phyloP scores from a whole-genome alignment of 129 eudicot species.

The Saposhnikovia divaricata region DNA sequence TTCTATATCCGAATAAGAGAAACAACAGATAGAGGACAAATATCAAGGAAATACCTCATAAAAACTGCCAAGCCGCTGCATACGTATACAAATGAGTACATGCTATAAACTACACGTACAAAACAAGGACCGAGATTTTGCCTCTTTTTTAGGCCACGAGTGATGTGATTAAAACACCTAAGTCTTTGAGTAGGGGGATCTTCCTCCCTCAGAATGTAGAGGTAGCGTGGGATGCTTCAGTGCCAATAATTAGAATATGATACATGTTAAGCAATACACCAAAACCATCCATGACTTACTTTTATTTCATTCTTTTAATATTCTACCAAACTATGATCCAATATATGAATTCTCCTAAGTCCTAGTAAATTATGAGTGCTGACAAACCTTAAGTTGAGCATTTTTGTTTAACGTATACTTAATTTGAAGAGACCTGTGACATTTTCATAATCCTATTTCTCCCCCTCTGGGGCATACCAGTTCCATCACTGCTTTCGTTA shows the following conservation, averaged over 20 bases:
- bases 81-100: background rate
- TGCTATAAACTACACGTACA: background rate
- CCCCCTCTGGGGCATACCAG: background rate
- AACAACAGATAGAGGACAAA: background rate
- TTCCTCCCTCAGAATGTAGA: background rate
- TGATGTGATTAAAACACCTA: too few species aligned
- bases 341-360: background rate
- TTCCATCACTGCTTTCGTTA: background rate
- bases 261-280: background rate
- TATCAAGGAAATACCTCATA: background rate
- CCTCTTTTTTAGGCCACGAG: too few species aligned
- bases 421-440: background rate
- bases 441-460: background rate
- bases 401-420: background rate
- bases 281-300: background rate
- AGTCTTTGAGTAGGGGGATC: too few species aligned
- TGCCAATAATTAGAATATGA: background rate
- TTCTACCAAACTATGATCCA: background rate
- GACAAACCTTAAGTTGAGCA: background rate
- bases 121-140: background rate
- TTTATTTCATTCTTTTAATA: background rate
- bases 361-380: background rate
- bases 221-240: background rate
- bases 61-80: background rate
- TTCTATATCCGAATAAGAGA: background rate